A percentile compares a stretch with the other conserved stretches of the same genome.
Conservation (phyloP, 768 basidiomycete genomes). For the Boletus bicolor region DNA sequence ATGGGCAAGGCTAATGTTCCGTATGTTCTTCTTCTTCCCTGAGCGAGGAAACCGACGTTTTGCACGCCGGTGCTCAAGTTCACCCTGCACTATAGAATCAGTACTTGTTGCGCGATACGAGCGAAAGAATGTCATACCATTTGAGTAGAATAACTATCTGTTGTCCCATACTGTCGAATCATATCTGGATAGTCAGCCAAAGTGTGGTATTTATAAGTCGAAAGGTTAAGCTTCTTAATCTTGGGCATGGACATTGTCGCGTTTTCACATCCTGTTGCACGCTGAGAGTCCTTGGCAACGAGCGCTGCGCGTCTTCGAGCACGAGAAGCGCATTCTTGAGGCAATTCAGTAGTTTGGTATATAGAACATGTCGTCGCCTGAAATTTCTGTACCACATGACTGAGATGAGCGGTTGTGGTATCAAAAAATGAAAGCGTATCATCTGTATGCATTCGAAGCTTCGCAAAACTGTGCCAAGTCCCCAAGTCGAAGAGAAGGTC, state of each 20-base stretch:
- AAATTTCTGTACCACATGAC: too few relatives aligned
- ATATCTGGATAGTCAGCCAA: conserved; percentile 12
- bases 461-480: too few relatives aligned
- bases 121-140: neutral
- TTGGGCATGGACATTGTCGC: neutral
- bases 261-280: fast-evolving
- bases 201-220: conserved; percentile 16
- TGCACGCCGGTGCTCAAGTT: conserved; percentile 33
- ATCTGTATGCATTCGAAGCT: too few relatives aligned
- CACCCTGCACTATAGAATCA: conserved; percentile 26
- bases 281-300: neutral
- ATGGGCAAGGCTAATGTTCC: neutral
- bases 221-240: conserved; percentile 10
- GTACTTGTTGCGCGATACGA: too few relatives aligned
- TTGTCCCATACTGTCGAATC: conserved; percentile 28
- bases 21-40: neutral
- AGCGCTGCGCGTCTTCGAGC: neutral
- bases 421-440: too few relatives aligned
- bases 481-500: too few relatives aligned
- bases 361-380: too few relatives aligned
- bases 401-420: too few relatives aligned
- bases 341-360: neutral
- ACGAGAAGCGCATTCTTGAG: neutral
- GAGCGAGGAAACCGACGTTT: conserved; percentile 33
- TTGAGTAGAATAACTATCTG: conserved; percentile 37